Percentiles rank a stretch among this genome's conserved stretches.
These are phyloP conservation scores for Pulveroboletus sp. DNA, from an alignment of 768 basidiomycete genomes.

Conservation along the genomic window DNA sequence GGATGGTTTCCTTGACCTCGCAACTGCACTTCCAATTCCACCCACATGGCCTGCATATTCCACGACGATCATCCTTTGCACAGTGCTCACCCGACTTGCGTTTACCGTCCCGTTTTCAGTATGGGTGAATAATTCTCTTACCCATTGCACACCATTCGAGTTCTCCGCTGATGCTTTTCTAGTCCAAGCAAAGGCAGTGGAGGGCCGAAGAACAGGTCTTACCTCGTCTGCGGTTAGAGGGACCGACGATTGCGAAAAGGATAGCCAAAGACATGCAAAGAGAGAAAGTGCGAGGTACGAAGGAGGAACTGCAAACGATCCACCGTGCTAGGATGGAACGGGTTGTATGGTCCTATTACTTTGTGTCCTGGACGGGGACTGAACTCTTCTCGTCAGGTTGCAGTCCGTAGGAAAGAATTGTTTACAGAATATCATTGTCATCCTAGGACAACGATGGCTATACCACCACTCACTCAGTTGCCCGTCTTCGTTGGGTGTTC, in stretches of 20 bases:
- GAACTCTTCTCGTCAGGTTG: conserved; percentile 39
- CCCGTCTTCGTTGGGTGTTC: conserved; percentile 73
- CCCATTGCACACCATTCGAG: neutral
- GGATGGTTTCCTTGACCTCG: conserved; percentile 74
- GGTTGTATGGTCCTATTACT: conserved; percentile 36
- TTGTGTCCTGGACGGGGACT: neutral
- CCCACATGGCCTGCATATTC: conserved; percentile 68
- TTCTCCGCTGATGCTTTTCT: conserved; percentile 13
- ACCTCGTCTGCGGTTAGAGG: conserved; percentile 53
- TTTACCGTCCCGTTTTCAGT: conserved; percentile 67
- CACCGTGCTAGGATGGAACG: conserved; percentile 48
- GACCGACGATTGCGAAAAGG: conserved; percentile 35
- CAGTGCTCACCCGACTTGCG: conserved; percentile 56
- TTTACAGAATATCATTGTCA: conserved; percentile 55
- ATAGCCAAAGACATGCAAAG: conserved; percentile 50
- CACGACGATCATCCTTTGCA: conserved; percentile 69
- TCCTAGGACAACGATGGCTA: conserved; percentile 53
- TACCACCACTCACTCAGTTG: conserved; percentile 65
- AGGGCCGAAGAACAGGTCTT: conserved; percentile 59
- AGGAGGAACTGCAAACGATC: conserved; percentile 45
- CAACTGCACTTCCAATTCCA: conserved; percentile 71
- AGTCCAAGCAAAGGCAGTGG: conserved; percentile 64
- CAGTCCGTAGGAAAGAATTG: conserved; percentile 55
- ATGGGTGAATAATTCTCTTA: conserved; percentile 51
- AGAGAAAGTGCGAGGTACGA: conserved; percentile 53